Percentiles rank a stretch among this genome's conserved stretches.
phyloP scores from a whole-genome alignment of 768 basidiomycete species.

The Lactarius vividus region DNA sequence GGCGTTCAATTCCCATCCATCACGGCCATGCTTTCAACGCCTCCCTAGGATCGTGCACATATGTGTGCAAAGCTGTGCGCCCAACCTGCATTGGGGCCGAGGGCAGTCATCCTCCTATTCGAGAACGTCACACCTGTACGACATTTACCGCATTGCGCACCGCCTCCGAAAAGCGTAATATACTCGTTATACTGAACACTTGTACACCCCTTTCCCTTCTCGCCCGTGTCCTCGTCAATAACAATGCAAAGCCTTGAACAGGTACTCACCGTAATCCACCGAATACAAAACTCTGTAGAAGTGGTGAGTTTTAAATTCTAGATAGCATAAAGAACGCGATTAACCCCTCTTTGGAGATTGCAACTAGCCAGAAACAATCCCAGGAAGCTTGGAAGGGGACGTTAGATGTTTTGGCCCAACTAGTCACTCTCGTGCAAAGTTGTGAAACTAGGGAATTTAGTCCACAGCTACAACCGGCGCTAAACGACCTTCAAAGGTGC shows the following conservation, averaged over 20 bases:
- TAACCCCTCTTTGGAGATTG: neutral
- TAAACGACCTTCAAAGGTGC: constrained; percentile 10
- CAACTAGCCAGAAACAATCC: constrained; percentile 17
- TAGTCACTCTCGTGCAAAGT: constrained; percentile 8
- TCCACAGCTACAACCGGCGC: constrained; percentile 10
- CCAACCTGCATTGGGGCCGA: constrained; percentile 1
- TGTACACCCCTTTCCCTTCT: neutral
- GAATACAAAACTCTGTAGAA: constrained; percentile 12
- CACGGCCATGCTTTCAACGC: neutral
- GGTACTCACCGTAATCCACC: constrained; percentile 15
- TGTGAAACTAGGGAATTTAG: neutral
- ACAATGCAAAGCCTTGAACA: constrained; percentile 18
- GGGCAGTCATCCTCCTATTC: constrained; percentile 4
- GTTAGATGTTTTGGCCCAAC: constrained; percentile 2
- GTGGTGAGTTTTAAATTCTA: constrained; percentile 4
- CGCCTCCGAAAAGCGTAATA: constrained; percentile 7
- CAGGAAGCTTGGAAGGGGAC: constrained; percentile 5
- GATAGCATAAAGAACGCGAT: neutral
- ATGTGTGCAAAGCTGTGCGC: constrained; percentile 11
- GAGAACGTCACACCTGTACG: constrained; percentile 1
- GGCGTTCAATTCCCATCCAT: neutral
- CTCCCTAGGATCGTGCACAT: constrained; percentile 2
- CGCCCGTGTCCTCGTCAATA: constrained; percentile 13
- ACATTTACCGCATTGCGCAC: constrained; percentile 12
- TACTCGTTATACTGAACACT: constrained; percentile 12